These are phyloP conservation scores for Rhodosporidiobolus odoratus DNA, from an alignment of 768 basidiomycete genomes.

Conservation along the genomic window DNA sequence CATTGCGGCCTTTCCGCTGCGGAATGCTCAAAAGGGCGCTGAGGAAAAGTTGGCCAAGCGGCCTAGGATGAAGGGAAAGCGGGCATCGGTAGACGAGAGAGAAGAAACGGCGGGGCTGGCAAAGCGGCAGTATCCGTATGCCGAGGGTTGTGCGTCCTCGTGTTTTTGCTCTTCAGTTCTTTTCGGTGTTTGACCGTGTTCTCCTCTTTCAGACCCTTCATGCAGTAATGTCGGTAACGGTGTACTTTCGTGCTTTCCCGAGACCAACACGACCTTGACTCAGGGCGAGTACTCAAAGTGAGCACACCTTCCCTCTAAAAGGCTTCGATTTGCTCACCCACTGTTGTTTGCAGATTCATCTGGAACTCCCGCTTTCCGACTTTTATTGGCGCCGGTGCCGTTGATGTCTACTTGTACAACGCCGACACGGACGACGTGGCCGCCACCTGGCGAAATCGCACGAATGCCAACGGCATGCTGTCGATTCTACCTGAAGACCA, in stretches of 20 bases:
- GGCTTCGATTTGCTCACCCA: slow-evolving; percentile 58
- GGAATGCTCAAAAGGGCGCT: no score
- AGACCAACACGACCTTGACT: slow-evolving; percentile 54
- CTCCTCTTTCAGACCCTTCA: slow-evolving; percentile 41
- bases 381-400: slow-evolving; percentile 49
- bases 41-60: no score
- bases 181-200: background rate
- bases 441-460: slow-evolving; percentile 52
- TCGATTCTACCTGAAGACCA: slow-evolving; percentile 57
- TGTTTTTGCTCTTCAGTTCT: background rate
- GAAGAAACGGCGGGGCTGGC: background rate
- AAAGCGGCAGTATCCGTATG: background rate
- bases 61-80: background rate
- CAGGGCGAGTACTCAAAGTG: slow-evolving; percentile 68
- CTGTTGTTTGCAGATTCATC: slow-evolving; percentile 59
- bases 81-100: background rate
- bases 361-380: slow-evolving; percentile 48
- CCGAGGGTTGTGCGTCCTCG: background rate
- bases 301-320: slow-evolving; percentile 68
- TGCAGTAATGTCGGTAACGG: slow-evolving; percentile 56
- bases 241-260: slow-evolving; percentile 73
- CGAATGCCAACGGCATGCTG: slow-evolving; percentile 55
- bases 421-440: slow-evolving; percentile 61
- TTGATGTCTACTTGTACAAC: slow-evolving; percentile 72
- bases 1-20: no score